These are phyloP conservation scores for Guadua angustifolia DNA, from an alignment of 176 grass and related monocot species.

Conservation along the genomic window DNA sequence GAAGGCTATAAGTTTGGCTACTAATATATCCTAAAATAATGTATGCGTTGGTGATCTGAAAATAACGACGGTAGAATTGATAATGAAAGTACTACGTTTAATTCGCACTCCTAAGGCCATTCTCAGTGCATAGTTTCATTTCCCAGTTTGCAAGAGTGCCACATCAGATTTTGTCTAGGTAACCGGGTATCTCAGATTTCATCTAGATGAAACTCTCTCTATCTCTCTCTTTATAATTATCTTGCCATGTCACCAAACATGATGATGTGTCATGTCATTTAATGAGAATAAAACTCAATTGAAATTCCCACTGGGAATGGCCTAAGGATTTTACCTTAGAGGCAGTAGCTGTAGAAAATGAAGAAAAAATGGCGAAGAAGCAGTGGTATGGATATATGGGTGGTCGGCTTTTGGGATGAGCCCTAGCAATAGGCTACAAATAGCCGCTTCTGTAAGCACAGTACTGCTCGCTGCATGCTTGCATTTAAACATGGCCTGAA, in stretches of 20 bases:
- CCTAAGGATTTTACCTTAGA: neutral
- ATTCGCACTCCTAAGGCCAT: neutral
- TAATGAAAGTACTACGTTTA: neutral
- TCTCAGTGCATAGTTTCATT: too few relatives aligned
- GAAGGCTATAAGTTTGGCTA: neutral
- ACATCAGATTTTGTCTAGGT: too few relatives aligned
- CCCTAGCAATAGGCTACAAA: slow-evolving; percentile 53
- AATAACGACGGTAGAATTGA: neutral
- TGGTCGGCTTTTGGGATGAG: slow-evolving; percentile 53
- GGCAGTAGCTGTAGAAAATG: neutral
- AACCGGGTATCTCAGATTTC: too few relatives aligned
- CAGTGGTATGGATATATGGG: slow-evolving; percentile 3
- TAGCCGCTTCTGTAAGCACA: slow-evolving; percentile 51
- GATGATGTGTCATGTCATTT: too few relatives aligned
- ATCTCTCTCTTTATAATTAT: too few relatives aligned
- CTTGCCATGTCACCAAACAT: too few relatives aligned
- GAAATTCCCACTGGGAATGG: too few relatives aligned
- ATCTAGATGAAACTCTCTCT: too few relatives aligned
- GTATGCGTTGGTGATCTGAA: neutral
- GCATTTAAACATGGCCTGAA: slow-evolving; percentile 59
- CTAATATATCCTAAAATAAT: neutral
- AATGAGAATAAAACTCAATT: too few relatives aligned
- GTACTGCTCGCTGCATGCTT: slow-evolving; percentile 41
- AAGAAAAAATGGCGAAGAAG: neutral
- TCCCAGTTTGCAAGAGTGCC: too few relatives aligned